Evolutionary conservation across 306 rosid species (phyloP).

Genomic region (Lathyrus tuberosus): DNA sequence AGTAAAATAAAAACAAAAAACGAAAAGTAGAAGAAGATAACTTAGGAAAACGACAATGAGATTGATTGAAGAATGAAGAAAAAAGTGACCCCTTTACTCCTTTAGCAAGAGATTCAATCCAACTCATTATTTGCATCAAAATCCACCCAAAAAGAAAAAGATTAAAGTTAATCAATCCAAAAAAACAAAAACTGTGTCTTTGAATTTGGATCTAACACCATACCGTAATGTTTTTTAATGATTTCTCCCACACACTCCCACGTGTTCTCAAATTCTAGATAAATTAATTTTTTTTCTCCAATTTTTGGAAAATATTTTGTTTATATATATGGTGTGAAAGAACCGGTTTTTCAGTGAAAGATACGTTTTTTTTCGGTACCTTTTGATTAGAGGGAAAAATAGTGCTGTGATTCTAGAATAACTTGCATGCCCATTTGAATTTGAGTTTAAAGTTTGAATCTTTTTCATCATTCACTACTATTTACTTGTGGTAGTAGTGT

Average conservation of each 20-base stretch:
- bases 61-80: constrained; percentile 42
- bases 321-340: constrained; percentile 4
- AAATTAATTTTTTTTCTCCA: not conserved
- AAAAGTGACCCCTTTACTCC: constrained; percentile 30
- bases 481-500: not conserved
- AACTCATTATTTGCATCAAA: not conserved
- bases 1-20: not conserved
- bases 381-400: constrained; percentile 29
- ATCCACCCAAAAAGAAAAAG: not conserved
- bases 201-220: constrained; percentile 9
- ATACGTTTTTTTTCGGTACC: constrained; percentile 24
- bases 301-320: not conserved
- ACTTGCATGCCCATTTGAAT: constrained; percentile 39
- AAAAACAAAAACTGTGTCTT: not conserved
- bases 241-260: constrained; percentile 43
- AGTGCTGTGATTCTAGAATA: constrained; percentile 32
- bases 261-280: constrained; percentile 45
- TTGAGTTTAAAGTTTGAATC: constrained; percentile 4
- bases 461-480: constrained; percentile 1
- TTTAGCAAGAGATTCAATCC: constrained; percentile 46
- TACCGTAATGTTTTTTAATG: constrained; percentile 29
- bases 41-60: constrained; percentile 38
- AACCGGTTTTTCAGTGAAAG: constrained; percentile 37
- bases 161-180: not conserved
- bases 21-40: constrained; percentile 5